Conservation (phyloP, 108 stramenopile genomes). For the Cafeteria roenbergensis region DNA sequence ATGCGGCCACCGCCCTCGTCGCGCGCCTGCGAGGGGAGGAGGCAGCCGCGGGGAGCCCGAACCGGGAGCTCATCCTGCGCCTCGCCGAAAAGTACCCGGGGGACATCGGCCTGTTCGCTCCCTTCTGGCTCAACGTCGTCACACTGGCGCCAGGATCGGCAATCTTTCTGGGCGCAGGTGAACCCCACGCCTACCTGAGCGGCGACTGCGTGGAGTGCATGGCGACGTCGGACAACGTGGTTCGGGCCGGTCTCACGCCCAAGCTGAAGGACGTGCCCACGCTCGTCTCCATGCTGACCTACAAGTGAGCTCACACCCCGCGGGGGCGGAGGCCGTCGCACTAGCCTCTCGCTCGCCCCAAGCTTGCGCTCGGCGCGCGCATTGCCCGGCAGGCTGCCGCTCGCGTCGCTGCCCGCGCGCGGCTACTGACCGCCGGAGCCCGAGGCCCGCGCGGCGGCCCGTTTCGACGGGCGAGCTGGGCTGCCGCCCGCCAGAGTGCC, state of each 20-base stretch:
- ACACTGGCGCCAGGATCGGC: slow-evolving; percentile 61
- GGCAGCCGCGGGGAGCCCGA: neutral
- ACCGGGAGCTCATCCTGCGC: slow-evolving; percentile 26
- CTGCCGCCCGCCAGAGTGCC: no score
- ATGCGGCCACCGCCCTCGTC: slow-evolving; percentile 48
- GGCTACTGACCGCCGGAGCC: no score
- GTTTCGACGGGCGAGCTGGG: no score
- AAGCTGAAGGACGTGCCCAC: slow-evolving; percentile 92
- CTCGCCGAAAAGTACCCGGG: slow-evolving; percentile 69
- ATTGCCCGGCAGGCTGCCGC: no score
- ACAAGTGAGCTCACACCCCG: slow-evolving; percentile 9
- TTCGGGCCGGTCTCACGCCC: slow-evolving; percentile 90
- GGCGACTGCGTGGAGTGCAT: slow-evolving; percentile 94
- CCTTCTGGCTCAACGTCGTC: slow-evolving; percentile 67
- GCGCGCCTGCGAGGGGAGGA: slow-evolving; percentile 50
- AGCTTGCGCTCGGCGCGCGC: no score
- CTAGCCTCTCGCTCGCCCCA: no score
- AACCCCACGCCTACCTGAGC: slow-evolving; percentile 75
- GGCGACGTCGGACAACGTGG: slow-evolving; percentile 96
- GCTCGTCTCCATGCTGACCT: slow-evolving; percentile 83
- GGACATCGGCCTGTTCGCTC: slow-evolving; percentile 73
- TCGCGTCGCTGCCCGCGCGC: no score
- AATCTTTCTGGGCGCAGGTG: slow-evolving; percentile 76
- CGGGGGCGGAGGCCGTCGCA: no score
- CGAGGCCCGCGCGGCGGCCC: no score